Evolutionary conservation across 495 filamentous ascomycete genomes (phyloP).

Genomic region (Xylaria cubensis): DNA sequence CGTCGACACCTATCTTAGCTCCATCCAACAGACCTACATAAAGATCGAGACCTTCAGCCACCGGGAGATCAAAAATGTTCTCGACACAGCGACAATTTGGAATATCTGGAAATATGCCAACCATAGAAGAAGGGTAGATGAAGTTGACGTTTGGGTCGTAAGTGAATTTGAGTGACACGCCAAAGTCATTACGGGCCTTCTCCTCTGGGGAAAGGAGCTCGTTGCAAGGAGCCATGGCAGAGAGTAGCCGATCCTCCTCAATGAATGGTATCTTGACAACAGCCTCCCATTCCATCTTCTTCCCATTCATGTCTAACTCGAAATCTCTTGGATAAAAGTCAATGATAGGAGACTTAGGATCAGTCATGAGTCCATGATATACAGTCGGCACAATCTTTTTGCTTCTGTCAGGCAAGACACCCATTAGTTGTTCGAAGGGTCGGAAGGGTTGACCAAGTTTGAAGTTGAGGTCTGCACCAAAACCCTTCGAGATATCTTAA

Average conservation of each 20-base stretch:
- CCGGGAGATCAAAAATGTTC: conserved; percentile 93
- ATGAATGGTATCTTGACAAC: conserved; percentile 99
- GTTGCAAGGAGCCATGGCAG: conserved; percentile 85
- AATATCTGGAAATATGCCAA: conserved; percentile 91
- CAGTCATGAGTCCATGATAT: conserved; percentile 93
- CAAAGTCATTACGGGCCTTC: conserved; percentile 84
- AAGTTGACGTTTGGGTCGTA: conserved; percentile 79
- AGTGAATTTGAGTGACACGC: conserved; percentile 89
- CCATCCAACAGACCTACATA: conserved; percentile 87
- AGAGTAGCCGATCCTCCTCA: conserved; percentile 82
- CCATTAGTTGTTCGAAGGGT: conserved; percentile 97
- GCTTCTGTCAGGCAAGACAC: conserved; percentile 94
- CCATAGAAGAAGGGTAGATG: conserved; percentile 82
- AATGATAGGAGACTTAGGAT: conserved; percentile 89
- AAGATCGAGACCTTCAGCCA: conserved; percentile 87
- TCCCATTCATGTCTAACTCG: conserved; percentile 98
- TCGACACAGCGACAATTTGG: conserved; percentile 86
- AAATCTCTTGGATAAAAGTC: conserved; percentile 99
- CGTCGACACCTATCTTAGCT: conserved; percentile 77
- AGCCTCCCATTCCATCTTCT: conserved; percentile 99
- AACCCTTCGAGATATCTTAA: conserved; percentile 83
- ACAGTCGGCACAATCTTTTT: conserved; percentile 90
- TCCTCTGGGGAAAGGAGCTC: conserved; percentile 76
- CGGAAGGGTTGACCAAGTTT: conserved; percentile 90
- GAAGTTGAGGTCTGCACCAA: conserved; percentile 90